Base-by-base conservation (phyloP, 73 alveolate genomes). In the Stentor roeselii region DNA sequence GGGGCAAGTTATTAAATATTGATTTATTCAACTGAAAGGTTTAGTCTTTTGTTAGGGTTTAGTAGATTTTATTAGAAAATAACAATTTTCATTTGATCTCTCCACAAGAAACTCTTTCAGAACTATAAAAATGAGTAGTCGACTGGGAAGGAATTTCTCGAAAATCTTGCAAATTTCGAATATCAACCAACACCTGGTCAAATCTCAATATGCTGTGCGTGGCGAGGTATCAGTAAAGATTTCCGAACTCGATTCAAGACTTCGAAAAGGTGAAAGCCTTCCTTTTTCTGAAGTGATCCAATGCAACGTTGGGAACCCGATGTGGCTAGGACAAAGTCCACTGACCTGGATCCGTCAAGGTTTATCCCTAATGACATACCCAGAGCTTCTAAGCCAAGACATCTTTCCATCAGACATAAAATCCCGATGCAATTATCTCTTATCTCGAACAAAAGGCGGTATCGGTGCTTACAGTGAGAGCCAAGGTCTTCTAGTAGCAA, bases 391-490 rank as follows among this genome's bases (percentile, higher is more conserved):
- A 35, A 35, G 27, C 14, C 37, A 61, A 6, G 67, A 50, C 30
- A n/a, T n/a, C n/a, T n/a, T n/a, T n/a, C n/a, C n/a, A n/a, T n/a
- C n/a, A n/a, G n/a, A n/a, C n/a, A n/a, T n/a, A n/a, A n/a, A n/a
- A n/a, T n/a, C n/a, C n/a, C n/a, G n/a, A n/a, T 34, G 34, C 37
- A 36, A 75, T 50, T 34, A 34, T 3, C 75, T 61, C 87, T 36
- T 83, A 3, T 50, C 32, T 3, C 31, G 41, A 2, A 60, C 42
- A 34, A 3, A 39, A 82, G 50, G 90, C 90, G 74, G 74, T 3
- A 15, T 87, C 1, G 97, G 96, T 2, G 96, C 97, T 30, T 92
- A 92, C 84, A 82, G 90, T 34, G 39, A 92, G 21, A 82, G 92
- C 27, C 75, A 86, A 60, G 97, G 97, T 31, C 78, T 76, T 60